Conservation (phyloP, 208 protist genomes). For the Endotrypanum monterogeii region DNA sequence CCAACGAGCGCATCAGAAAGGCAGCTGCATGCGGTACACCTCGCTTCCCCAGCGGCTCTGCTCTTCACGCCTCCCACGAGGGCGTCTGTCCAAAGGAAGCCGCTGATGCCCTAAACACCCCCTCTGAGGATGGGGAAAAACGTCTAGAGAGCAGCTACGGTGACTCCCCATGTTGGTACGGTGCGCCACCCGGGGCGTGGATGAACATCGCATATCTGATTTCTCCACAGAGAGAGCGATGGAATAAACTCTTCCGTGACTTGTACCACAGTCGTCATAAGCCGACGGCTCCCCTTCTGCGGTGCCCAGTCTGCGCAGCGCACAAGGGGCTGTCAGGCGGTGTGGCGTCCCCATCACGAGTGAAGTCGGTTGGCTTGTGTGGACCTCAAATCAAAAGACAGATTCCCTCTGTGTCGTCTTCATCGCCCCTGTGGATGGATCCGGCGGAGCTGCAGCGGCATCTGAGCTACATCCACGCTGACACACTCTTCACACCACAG, state of each 20-base stretch:
- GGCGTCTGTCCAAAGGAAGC: background rate
- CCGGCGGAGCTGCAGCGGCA: conserved; percentile 59
- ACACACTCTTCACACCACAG: conserved; percentile 42
- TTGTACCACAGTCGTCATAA: conserved; percentile 17
- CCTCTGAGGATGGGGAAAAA: background rate
- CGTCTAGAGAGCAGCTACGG: background rate
- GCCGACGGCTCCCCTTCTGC: conserved; percentile 39
- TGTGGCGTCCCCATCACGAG: background rate
- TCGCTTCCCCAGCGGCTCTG: background rate
- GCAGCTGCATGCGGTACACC: background rate
- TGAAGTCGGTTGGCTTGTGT: background rate
- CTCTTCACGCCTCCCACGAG: background rate
- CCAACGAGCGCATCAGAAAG: background rate
- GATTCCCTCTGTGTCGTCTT: background rate
- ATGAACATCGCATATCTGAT: conserved; percentile 35
- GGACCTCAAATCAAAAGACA: background rate
- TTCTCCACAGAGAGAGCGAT: conserved; percentile 6
- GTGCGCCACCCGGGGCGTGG: conserved; percentile 21
- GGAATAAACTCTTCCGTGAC: conserved; percentile 26
- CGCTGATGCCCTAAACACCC: background rate
- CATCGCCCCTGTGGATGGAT: conserved; percentile 19
- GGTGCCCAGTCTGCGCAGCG: conserved; percentile 38
- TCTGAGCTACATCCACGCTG: conserved; percentile 63
- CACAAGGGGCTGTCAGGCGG: background rate
- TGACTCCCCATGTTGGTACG: conserved; percentile 19